A percentile compares a stretch with the other conserved stretches of the same genome.
phyloP scores from a whole-genome alignment of 2,329 filamentous ascomycete species.

The Colletotrichum eleusines region DNA sequence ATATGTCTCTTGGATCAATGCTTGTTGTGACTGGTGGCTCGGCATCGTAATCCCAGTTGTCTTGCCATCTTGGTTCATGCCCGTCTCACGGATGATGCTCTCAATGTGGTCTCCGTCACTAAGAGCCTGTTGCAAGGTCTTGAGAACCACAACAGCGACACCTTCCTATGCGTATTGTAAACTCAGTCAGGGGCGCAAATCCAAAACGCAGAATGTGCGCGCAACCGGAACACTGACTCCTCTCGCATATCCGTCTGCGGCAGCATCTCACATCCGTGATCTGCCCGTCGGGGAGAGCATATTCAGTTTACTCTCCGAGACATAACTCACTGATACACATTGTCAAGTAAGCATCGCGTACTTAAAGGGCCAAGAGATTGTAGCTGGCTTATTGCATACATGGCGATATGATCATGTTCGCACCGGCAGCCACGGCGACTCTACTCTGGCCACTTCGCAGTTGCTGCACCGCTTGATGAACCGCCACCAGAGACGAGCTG shows the following conservation, averaged over 20 bases:
- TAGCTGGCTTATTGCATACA: neutral
- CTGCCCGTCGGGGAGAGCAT: constrained; percentile 54
- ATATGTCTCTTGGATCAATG: constrained; percentile 48
- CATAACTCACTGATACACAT: neutral
- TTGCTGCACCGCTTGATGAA: constrained; percentile 55
- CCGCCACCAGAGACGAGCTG: constrained; percentile 55
- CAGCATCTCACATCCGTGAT: constrained; percentile 55
- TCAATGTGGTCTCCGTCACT: constrained; percentile 46
- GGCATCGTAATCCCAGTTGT: constrained; percentile 53
- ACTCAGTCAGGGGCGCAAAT: constrained; percentile 44
- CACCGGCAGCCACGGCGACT: constrained; percentile 47
- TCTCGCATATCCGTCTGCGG: constrained; percentile 60
- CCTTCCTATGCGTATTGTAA: constrained; percentile 66
- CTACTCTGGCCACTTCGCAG: constrained; percentile 50
- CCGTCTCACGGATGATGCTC: constrained; percentile 45
- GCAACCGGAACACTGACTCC: neutral
- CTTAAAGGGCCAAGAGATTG: neutral
- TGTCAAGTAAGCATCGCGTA: neutral
- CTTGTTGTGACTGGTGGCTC: constrained; percentile 45
- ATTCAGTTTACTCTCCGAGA: constrained; percentile 7
- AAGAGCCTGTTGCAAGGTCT: constrained; percentile 58
- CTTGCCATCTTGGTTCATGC: constrained; percentile 44
- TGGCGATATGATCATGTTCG: constrained; percentile 43
- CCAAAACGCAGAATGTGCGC: constrained; percentile 27
- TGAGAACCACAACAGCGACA: constrained; percentile 60